Evolutionary conservation across 2,329 filamentous ascomycete genomes (phyloP).

Genomic region (Colletotrichum paranaense): DNA sequence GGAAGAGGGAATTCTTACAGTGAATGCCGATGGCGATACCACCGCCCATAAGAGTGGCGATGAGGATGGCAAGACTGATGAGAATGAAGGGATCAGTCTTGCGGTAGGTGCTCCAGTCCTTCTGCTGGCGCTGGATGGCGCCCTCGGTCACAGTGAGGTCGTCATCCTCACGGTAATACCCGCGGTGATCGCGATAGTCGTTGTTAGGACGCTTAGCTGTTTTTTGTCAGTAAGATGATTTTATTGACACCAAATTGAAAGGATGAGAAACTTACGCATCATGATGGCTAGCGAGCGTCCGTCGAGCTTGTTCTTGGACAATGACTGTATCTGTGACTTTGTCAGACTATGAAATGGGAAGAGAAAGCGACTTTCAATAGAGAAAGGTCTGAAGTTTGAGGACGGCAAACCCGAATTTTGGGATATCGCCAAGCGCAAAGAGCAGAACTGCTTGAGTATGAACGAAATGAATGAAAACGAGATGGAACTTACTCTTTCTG

Average conservation of each 20-base stretch:
- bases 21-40: conserved; percentile 2
- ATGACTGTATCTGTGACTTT: not conserved
- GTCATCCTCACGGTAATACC: conserved; percentile 25
- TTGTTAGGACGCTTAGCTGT: not conserved
- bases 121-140: conserved; percentile 2
- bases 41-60: conserved; percentile 4
- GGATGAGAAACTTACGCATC: not conserved
- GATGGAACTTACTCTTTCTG: conserved; percentile 11
- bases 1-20: not conserved
- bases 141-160: conserved; percentile 17
- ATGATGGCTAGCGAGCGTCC: not conserved
- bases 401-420: not conserved
- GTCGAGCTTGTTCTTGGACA: not conserved
- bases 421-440: not conserved
- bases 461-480: not conserved
- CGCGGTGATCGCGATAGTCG: not conserved
- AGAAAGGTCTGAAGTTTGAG: not conserved
- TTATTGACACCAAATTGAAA: not conserved
- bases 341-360: not conserved
- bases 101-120: conserved; percentile 28
- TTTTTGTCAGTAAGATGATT: not conserved
- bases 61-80: not conserved
- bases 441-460: not conserved
- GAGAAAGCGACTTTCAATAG: not conserved
- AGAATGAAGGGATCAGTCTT: conserved; percentile 23